Conservation (phyloP, 1,139 yeast genomes). For the Saccharomycopsis hybrid region DNA sequence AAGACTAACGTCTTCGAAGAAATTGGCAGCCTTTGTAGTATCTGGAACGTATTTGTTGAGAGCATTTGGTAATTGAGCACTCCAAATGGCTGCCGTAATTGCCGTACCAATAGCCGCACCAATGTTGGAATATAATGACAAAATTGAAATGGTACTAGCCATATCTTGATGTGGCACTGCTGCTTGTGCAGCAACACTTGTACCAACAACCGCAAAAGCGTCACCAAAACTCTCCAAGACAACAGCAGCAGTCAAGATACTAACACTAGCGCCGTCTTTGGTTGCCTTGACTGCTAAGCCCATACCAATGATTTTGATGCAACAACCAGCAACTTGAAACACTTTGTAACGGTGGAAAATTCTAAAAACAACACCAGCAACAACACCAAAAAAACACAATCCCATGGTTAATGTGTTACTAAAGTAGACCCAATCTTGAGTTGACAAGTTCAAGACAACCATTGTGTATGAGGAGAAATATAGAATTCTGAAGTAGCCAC, state of each 20-base stretch:
- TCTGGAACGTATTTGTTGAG: slow-evolving; percentile 28
- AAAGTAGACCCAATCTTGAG: slow-evolving; percentile 31
- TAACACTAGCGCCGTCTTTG: slow-evolving; percentile 22
- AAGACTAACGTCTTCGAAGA: slow-evolving; percentile 24
- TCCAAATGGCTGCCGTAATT: slow-evolving; percentile 45
- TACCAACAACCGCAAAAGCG: slow-evolving; percentile 31
- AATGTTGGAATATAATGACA: slow-evolving; percentile 36
- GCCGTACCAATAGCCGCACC: slow-evolving; percentile 42
- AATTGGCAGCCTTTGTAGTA: slow-evolving; percentile 22
- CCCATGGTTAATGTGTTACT: slow-evolving; percentile 32
- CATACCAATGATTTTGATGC: slow-evolving; percentile 29
- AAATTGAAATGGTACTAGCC: slow-evolving; percentile 39
- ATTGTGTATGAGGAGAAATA: slow-evolving; percentile 29
- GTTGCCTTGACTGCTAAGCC: slow-evolving; percentile 29
- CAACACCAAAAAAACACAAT: slow-evolving; percentile 32
- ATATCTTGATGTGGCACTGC: slow-evolving; percentile 41
- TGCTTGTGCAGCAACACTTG: slow-evolving; percentile 33
- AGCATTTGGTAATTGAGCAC: slow-evolving; percentile 33
- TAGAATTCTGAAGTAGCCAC: slow-evolving; percentile 26
- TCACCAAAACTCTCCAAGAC: slow-evolving; percentile 32
- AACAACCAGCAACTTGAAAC: slow-evolving; percentile 29
- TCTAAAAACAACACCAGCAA: slow-evolving; percentile 31
- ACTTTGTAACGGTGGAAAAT: slow-evolving; percentile 31
- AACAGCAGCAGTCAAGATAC: slow-evolving; percentile 24
- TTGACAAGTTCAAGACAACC: slow-evolving; percentile 28